These are phyloP conservation scores for Penicillium psychrosexuale DNA, from an alignment of 2,329 filamentous ascomycete genomes.

Conservation along the genomic window DNA sequence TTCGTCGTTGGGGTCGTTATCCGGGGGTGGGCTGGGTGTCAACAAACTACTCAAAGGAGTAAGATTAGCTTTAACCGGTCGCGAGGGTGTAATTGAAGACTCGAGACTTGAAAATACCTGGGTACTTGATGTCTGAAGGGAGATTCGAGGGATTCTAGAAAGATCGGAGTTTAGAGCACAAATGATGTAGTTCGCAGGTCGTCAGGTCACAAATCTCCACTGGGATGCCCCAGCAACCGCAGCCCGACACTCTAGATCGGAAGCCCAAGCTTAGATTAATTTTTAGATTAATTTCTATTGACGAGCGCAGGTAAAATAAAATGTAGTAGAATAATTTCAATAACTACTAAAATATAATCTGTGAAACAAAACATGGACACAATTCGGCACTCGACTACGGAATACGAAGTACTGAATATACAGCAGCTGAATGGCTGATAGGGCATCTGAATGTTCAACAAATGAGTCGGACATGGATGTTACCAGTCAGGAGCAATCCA, in stretches of 20 bases:
- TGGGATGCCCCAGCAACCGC: constrained; percentile 35
- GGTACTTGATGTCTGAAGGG: not conserved
- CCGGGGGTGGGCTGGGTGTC: constrained; percentile 20
- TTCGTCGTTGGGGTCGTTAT: constrained; percentile 14
- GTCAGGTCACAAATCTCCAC: constrained; percentile 32
- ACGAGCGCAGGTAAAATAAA: too few relatives aligned
- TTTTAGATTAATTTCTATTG: not conserved
- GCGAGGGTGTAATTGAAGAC: not conserved
- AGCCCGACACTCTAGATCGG: constrained; percentile 16
- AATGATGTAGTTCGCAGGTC: constrained; percentile 27
- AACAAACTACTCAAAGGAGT: constrained; percentile 37
- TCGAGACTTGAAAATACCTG: not conserved
- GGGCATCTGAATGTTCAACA: not conserved
- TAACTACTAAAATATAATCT: not conserved
- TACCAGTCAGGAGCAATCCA: constrained; percentile 12
- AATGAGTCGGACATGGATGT: not conserved
- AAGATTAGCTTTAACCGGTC: constrained; percentile 15
- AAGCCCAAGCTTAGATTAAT: not conserved
- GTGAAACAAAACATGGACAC: not conserved
- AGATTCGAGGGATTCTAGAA: not conserved
- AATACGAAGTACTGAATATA: too few relatives aligned
- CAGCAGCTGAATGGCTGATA: not conserved
- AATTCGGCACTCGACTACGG: not conserved
- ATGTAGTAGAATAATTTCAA: not conserved
- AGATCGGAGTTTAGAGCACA: not conserved